Percentiles rank a stretch among this genome's conserved stretches.
phyloP scores from a whole-genome alignment of 2,329 filamentous ascomycete species.

The Lasiodiplodia theobromae region DNA sequence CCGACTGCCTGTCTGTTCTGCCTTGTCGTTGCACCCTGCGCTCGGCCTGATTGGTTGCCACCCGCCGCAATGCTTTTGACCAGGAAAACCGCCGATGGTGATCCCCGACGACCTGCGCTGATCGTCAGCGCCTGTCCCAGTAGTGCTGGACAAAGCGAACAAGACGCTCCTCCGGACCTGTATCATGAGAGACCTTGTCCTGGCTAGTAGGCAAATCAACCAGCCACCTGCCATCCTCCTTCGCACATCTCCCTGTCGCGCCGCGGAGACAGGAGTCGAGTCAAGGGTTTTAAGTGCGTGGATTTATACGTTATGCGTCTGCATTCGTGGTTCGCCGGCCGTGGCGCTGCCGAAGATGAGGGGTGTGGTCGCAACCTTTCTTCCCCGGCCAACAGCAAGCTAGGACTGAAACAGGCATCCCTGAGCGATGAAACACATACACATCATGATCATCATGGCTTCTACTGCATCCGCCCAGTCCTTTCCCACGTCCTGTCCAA shows the following conservation, averaged over 20 bases:
- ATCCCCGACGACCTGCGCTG: slow-evolving; percentile 16
- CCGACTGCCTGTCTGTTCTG: background rate
- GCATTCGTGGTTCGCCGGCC: slow-evolving; percentile 11
- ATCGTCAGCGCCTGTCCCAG: slow-evolving; percentile 18
- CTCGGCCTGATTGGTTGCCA: slow-evolving; percentile 4
- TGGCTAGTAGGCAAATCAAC: background rate
- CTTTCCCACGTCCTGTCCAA: background rate
- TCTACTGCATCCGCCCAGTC: slow-evolving; percentile 6
- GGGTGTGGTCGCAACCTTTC: background rate
- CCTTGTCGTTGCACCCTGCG: background rate
- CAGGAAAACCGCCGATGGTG: slow-evolving; percentile 13
- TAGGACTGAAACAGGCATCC: slow-evolving; percentile 5
- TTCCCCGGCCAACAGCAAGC: background rate
- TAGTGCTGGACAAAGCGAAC: slow-evolving; percentile 1
- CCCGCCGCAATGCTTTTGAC: background rate
- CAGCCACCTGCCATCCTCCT: background rate
- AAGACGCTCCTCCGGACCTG: background rate
- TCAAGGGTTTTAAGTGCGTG: slow-evolving; percentile 7
- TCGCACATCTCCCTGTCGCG: background rate
- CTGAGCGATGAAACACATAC: slow-evolving; percentile 20
- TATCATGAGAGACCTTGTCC: background rate
- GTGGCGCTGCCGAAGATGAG: background rate
- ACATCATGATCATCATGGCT: slow-evolving; percentile 22
- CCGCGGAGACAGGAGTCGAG: background rate
- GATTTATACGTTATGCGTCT: slow-evolving; percentile 3